Evolutionary conservation across 768 basidiomycete genomes (phyloP).

Genomic region (Lyophyllum shimeji): DNA sequence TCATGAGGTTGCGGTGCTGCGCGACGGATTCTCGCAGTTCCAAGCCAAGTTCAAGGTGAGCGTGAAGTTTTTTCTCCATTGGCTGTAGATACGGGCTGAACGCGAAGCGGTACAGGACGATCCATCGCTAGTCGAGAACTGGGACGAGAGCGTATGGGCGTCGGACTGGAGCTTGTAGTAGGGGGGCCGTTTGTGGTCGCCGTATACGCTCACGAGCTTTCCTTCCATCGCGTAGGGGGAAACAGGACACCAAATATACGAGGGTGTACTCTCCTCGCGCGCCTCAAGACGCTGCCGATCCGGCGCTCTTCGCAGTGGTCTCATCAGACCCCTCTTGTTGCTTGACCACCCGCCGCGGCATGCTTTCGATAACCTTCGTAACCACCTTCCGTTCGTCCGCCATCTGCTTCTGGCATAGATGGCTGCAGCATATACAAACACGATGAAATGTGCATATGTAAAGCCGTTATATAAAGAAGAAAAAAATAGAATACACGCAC

Average conservation of each 20-base stretch:
- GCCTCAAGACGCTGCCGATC: background rate
- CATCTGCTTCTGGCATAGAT: conserved; percentile 59
- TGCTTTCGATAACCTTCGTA: conserved; percentile 56
- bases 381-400: conserved; percentile 54
- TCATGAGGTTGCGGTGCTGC: conserved; percentile 65
- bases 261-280: background rate
- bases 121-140: conserved; percentile 71
- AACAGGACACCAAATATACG: no score
- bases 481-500: no score
- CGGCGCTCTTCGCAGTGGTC: conserved; percentile 11
- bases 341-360: conserved; percentile 56
- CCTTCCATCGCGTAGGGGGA: no score
- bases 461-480: no score
- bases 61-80: background rate
- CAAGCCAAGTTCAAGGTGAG: conserved; percentile 66
- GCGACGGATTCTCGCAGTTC: conserved; percentile 72
- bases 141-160: conserved; percentile 67
- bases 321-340: conserved; percentile 31
- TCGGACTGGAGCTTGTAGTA: conserved; percentile 33
- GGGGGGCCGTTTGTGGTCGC: background rate
- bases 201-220: background rate
- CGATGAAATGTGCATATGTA: conserved; percentile 1
- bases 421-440: conserved; percentile 37
- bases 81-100: background rate
- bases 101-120: conserved; percentile 51